phyloP scores from a whole-genome alignment of 2,329 filamentous ascomycete species.

The Gyromitra esculenta region DNA sequence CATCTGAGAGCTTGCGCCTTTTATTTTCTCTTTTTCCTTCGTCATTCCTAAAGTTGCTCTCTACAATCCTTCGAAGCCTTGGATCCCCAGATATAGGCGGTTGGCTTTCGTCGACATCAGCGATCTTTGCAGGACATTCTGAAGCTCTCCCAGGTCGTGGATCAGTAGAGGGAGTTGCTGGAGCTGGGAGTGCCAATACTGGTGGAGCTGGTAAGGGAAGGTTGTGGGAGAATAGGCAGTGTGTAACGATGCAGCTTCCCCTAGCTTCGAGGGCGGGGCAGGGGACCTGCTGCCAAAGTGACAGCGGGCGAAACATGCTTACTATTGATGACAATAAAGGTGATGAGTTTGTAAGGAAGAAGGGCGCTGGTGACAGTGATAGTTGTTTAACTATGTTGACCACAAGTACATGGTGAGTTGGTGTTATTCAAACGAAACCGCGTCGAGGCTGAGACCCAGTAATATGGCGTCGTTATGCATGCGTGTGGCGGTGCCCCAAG shows the following conservation, averaged over 20 bases:
- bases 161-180: constrained; percentile 7
- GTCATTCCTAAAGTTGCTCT: constrained; percentile 10
- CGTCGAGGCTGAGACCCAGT: constrained; percentile 1
- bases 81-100: constrained; percentile 21
- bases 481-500: neutral
- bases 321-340: neutral
- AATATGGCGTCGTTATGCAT: constrained; percentile 2
- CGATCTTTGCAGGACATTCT: neutral
- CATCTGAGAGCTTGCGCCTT: constrained; percentile 32
- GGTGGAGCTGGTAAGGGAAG: constrained; percentile 16
- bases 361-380: constrained; percentile 1
- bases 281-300: constrained; percentile 44
- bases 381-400: neutral
- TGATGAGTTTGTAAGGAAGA: neutral
- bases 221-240: constrained; percentile 53
- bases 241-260: constrained; percentile 48
- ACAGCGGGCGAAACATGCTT: constrained; percentile 50
- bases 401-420: neutral
- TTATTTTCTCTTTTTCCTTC: constrained; percentile 30
- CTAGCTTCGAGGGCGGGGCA: constrained; percentile 50
- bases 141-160: neutral
- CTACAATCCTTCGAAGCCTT: constrained; percentile 42
- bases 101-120: neutral
- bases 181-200: constrained; percentile 7
- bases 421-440: constrained; percentile 5